A percentile compares a stretch with the other conserved stretches of the same genome.
Evolutionary conservation across 208 protist species (phyloP).

Genomic region (Acanthamoeba sp.): DNA sequence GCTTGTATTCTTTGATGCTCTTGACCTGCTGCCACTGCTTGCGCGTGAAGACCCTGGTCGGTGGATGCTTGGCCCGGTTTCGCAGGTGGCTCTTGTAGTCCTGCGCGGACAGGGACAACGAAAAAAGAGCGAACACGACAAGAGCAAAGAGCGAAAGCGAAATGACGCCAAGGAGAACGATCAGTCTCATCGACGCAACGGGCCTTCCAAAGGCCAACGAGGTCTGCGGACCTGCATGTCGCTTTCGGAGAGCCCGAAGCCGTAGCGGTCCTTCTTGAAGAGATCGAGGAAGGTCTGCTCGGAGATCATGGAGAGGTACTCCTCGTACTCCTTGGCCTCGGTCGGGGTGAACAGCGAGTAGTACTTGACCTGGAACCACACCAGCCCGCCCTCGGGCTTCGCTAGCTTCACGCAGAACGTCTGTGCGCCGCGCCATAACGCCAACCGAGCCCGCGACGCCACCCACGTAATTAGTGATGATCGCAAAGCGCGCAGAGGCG

Average conservation of each 20-base stretch:
- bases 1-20: slow-evolving; percentile 50
- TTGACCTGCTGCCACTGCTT: slow-evolving; percentile 50
- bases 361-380: slow-evolving; percentile 53
- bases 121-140: too few species aligned
- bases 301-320: slow-evolving; percentile 60
- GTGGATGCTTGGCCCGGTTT: neutral
- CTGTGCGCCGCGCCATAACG: neutral
- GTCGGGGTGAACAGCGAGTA: slow-evolving; percentile 41
- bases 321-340: slow-evolving; percentile 58
- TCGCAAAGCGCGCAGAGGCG: too few species aligned
- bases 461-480: too few species aligned
- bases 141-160: too few species aligned
- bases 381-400: slow-evolving; percentile 23
- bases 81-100: slow-evolving; percentile 28
- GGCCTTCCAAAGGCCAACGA: too few species aligned
- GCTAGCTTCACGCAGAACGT: neutral
- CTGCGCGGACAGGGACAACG: neutral
- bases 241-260: slow-evolving; percentile 57
- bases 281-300: slow-evolving; percentile 67
- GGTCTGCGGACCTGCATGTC: slow-evolving; percentile 13
- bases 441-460: too few species aligned
- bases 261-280: slow-evolving; percentile 56
- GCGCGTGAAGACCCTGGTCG: neutral
- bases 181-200: too few species aligned
- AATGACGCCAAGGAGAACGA: too few species aligned